Base-by-base conservation (phyloP, 1,139 yeast species). In the Lodderomyces pseudojiufengensis region DNA sequence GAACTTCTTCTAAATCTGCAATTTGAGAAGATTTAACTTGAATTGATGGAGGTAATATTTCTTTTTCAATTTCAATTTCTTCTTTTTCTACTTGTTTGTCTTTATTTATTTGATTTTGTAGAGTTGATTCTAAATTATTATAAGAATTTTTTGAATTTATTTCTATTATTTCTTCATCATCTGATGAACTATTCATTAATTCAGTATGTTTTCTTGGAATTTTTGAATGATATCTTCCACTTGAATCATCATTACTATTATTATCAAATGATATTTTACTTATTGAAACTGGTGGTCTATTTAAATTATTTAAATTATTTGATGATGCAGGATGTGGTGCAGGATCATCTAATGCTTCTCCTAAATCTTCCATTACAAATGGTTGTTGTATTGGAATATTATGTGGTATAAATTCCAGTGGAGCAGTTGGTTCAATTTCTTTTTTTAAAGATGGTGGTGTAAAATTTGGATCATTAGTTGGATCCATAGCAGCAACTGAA, bases 1-100 rank as follows among this genome's bases (percentile, higher is more conserved):
- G 98, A 6, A 92, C 96, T 58, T 92, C 98, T 57, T 92, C 98
- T 43, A 92, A 70, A 54, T 88, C 96, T 1, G 97, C 97, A 35
- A 86, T 84, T 52, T 86, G 90, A 37, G 75, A 70, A 31, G 82
- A 73, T 44, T 73, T 75, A 13, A 82, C 78, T 33, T 70, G 61
- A 12, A 73, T 75, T 2, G 69, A 54, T 3, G 75, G 74, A 4
- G 74, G 74, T 27, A 64, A 53, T 27, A 59, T 55, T 16, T 32
- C 49, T 21, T 37, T 33, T 18, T 36, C 14, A 2, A 22, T 18
- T 9, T 25, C 18, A 12, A 18, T 8, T 29, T 21, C 4, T 14
- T 12, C 13, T 8, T 27, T 6, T 24, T 11, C 13, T 4, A 24
- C 22, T 24, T 9, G 9, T 31, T 11, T 27, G 9, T 24, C 10